Conservation (phyloP, 129 eudicot species). For the Arctium minus region DNA sequence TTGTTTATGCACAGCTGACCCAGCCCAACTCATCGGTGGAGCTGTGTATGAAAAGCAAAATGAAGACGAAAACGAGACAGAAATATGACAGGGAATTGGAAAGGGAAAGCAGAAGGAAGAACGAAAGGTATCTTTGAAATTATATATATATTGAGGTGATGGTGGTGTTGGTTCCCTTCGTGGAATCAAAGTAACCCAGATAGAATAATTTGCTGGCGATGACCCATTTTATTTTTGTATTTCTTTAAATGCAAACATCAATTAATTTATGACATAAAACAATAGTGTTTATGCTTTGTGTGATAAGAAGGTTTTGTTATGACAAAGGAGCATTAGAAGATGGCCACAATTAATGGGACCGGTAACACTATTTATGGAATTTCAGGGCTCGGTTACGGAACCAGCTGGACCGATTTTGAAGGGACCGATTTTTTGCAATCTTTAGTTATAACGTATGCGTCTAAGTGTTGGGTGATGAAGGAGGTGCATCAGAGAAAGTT, state of each 20-base stretch:
- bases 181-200: slow-evolving; percentile 25
- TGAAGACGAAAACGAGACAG: background rate
- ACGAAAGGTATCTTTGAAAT: slow-evolving; percentile 16
- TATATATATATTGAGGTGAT: background rate
- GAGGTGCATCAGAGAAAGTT: too few relatives aligned
- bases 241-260: background rate
- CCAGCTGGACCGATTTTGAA: too few relatives aligned
- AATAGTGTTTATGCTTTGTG: background rate
- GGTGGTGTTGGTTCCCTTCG: slow-evolving; percentile 9
- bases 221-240: background rate
- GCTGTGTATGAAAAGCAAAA: background rate
- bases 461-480: too few relatives aligned
- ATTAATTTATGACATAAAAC: background rate
- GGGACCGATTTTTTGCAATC: too few relatives aligned
- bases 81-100: slow-evolving; percentile 4
- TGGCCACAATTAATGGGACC: too few relatives aligned
- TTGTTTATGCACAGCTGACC: slow-evolving; percentile 12
- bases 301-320: background rate
- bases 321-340: background rate
- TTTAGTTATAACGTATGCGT: too few relatives aligned
- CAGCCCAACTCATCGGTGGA: background rate
- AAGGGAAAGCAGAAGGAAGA: background rate
- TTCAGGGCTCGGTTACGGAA: too few relatives aligned
- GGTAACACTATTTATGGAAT: too few relatives aligned
- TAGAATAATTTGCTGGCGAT: slow-evolving; percentile 1